Evolutionary conservation across 345 rosid species (phyloP).

Genomic region (Salix brachista): DNA sequence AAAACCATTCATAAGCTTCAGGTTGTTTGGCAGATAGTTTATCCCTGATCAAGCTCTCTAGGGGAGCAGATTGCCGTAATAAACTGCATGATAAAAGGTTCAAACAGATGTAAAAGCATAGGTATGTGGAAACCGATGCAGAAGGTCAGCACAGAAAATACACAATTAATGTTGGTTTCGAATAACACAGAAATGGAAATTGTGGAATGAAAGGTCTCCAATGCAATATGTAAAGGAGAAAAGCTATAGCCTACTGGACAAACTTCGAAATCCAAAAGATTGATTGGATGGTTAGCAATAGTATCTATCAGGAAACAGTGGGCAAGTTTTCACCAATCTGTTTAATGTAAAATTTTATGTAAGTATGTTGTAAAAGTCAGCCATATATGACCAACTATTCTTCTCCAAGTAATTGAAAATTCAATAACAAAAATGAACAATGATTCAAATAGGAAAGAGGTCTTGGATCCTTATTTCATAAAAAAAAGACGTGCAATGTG

Average conservation of each 20-base stretch:
- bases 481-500: neutral
- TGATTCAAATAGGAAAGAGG: neutral
- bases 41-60: slow-evolving; percentile 80
- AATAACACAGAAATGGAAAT: neutral
- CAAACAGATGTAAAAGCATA: slow-evolving; percentile 7
- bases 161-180: neutral
- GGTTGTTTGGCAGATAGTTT: slow-evolving; percentile 72
- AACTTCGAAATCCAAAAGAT: neutral
- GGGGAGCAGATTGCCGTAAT: slow-evolving; percentile 65
- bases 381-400: neutral
- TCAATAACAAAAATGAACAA: neutral
- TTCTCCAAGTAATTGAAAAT: neutral
- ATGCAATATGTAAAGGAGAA: neutral
- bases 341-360: neutral
- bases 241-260: neutral
- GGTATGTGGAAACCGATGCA: slow-evolving; percentile 4
- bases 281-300: neutral
- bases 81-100: slow-evolving; percentile 48
- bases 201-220: neutral
- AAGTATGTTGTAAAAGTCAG: neutral
- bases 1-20: slow-evolving; percentile 75
- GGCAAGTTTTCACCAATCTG: neutral
- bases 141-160: neutral
- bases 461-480: neutral
- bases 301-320: neutral